Percentiles rank a stretch among this genome's conserved stretches.
These are phyloP conservation scores for Sphagnum tenellum DNA, from an alignment of 225 moss, liverwort and hornwort genomes.

Conservation along the genomic window DNA sequence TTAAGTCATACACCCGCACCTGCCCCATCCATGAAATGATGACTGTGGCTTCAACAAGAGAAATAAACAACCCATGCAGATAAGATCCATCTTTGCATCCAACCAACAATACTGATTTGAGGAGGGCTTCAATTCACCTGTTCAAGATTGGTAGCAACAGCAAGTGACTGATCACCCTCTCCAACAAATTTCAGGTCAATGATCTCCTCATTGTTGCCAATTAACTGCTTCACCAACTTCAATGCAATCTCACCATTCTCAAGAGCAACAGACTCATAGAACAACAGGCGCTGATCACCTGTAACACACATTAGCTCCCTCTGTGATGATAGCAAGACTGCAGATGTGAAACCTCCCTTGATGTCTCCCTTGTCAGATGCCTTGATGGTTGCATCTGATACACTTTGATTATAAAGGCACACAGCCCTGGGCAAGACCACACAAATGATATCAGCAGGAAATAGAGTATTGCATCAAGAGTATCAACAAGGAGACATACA, in stretches of 20 bases:
- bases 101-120: neutral
- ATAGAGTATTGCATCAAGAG: no score
- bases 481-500: no score
- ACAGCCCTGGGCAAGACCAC: constrained; percentile 41
- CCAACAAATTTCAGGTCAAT: constrained; percentile 87
- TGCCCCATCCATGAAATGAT: constrained; percentile 20
- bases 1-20: constrained; percentile 77
- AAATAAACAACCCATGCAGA: neutral
- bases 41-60: neutral
- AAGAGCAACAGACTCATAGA: constrained; percentile 43
- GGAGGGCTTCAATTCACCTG: constrained; percentile 33
- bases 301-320: constrained; percentile 82
- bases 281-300: constrained; percentile 79
- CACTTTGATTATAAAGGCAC: constrained; percentile 70
- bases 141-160: constrained; percentile 95
- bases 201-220: constrained; percentile 94
- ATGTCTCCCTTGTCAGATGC: constrained; percentile 50
- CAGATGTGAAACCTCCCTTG: constrained; percentile 67
- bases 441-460: neutral
- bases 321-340: constrained; percentile 43
- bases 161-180: constrained; percentile 47
- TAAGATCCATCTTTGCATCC: neutral
- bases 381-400: constrained; percentile 29
- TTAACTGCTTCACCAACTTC: constrained; percentile 68
- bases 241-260: constrained; percentile 47